Evolutionary conservation across 1,284 basidiomycete genomes (phyloP).

Genomic region (Polyporus tsugae): DNA sequence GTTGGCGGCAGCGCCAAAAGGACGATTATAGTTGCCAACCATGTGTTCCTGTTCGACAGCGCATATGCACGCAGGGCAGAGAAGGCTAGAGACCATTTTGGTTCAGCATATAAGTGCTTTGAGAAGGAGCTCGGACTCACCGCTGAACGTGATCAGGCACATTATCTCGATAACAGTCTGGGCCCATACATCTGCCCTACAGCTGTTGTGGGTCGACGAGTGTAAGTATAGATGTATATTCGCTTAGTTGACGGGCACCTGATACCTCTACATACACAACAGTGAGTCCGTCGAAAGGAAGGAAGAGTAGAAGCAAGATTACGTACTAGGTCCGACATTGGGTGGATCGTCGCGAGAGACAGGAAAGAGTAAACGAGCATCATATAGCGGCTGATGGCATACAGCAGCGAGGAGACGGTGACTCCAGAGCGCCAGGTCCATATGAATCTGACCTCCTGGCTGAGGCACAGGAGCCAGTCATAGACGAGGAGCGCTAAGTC

Average conservation of each 20-base stretch:
- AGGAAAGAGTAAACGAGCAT: background rate
- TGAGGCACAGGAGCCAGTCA: background rate
- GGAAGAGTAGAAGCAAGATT: background rate
- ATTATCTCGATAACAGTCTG: background rate
- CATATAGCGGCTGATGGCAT: background rate
- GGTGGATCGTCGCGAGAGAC: background rate
- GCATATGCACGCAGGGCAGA: background rate
- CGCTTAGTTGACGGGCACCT: background rate
- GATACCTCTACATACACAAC: background rate
- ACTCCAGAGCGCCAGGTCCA: background rate
- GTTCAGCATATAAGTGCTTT: background rate
- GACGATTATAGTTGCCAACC: background rate
- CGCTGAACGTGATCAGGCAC: background rate
- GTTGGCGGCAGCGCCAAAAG: background rate
- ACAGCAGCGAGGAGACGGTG: background rate
- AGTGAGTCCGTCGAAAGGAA: background rate
- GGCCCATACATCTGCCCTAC: background rate
- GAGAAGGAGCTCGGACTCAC: background rate
- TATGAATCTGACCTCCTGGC: background rate
- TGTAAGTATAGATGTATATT: background rate
- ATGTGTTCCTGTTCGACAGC: background rate
- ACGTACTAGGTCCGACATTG: slow-evolving; percentile 1
- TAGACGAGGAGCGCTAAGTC: background rate
- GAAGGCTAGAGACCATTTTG: background rate
- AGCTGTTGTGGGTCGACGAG: background rate